Evolutionary conservation across 108 stramenopile genomes (phyloP), one percentile per base, ranked within the genome.

Genomic region (Nitzschia sp.): DNA sequence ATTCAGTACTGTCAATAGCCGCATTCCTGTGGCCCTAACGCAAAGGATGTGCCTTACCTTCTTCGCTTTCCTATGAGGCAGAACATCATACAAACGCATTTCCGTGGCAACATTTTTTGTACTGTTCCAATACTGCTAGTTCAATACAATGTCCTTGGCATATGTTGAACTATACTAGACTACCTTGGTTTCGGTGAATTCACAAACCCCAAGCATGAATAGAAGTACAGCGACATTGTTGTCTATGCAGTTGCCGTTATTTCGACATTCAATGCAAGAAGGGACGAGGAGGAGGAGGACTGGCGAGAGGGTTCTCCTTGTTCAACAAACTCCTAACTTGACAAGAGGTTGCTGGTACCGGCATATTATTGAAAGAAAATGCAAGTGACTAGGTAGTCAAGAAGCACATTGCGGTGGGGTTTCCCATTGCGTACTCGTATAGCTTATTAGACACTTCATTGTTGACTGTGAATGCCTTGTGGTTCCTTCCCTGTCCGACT

Each of bases 161-260:
- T 53, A 57, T 41, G 50, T 19, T 26, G 75, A 78, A 40, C 79
- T 42, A 10, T 58, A 29, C 67, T 81, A 75, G 11, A 81, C 78
- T 15, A 59, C 66, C 70, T 19, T 52, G 3, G 83, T 84, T 59
- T 84, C 80, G 17, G 72, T 68, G 21, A 77, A 80, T 61, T 81
- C 83, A 61, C 83, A 84, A 54, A 84, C 54, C 14, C 83, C 83
- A 40, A 71, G 83, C 62, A 80, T 51, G 41, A 55, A 78, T 15
- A 70, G 39, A 3, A 83, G 56, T 10, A 80, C 8, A 1, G 72
- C 41, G 42, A 11, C 21, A 20, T 8, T 12, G 7, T 6, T 42
- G 6, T 14, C 6, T 7, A 21, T 10, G 21, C 22, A 26, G 22
- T 21, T 8, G 6, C 20, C 26, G 19, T 51, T 8, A 50, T 21